These are phyloP conservation scores for Byssothecium circinans DNA, from an alignment of 2,329 filamentous ascomycete species.

Conservation along the genomic window DNA sequence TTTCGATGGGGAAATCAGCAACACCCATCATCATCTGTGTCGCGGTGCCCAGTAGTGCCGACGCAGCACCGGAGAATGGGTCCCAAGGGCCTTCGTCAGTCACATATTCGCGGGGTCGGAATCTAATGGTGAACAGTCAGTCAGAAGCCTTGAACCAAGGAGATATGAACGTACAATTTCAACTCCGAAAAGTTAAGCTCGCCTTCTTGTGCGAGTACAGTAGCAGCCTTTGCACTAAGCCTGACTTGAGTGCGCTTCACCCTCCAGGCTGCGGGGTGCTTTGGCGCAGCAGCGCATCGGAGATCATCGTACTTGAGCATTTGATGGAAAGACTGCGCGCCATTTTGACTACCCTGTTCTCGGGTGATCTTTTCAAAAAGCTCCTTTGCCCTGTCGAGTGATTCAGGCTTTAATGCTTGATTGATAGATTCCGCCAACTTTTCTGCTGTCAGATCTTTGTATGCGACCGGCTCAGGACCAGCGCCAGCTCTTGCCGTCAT, in stretches of 20 bases:
- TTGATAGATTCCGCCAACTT: slow-evolving; percentile 43
- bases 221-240: slow-evolving; percentile 43
- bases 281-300: slow-evolving; percentile 37
- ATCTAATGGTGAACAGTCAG: slow-evolving; percentile 25
- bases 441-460: slow-evolving; percentile 45
- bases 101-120: slow-evolving; percentile 43
- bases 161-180: slow-evolving; percentile 35
- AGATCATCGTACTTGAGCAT: slow-evolving; percentile 44
- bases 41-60: slow-evolving; percentile 80
- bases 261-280: slow-evolving; percentile 42
- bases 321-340: slow-evolving; percentile 43
- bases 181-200: slow-evolving; percentile 41
- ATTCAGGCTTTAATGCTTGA: slow-evolving; percentile 42
- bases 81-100: slow-evolving; percentile 45
- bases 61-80: slow-evolving; percentile 58
- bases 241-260: slow-evolving; percentile 42
- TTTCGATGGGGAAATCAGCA: slow-evolving; percentile 67
- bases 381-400: slow-evolving; percentile 40
- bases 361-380: slow-evolving; percentile 42
- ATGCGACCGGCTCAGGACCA: slow-evolving; percentile 43
- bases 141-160: background rate
- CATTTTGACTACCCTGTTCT: slow-evolving; percentile 42
- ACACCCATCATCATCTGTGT: slow-evolving; percentile 80
- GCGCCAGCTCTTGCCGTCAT: slow-evolving; percentile 47
- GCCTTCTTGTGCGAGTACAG: slow-evolving; percentile 41